Conservation (phyloP, 2,329 filamentous ascomycete genomes). For the Malbranchea zuffiana region DNA sequence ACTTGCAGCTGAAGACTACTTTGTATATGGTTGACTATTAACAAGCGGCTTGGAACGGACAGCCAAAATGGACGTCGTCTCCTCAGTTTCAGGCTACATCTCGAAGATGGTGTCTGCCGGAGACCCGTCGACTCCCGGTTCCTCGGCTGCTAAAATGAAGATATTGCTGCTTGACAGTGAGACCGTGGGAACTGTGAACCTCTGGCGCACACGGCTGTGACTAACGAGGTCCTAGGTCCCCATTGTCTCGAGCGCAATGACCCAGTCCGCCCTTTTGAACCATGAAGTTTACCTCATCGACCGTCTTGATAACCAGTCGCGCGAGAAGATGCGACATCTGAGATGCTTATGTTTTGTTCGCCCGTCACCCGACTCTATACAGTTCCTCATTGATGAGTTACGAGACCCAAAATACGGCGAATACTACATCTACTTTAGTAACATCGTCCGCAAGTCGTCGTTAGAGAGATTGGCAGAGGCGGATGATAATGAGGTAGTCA, state of each 20-base stretch:
- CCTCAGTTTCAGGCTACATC: slow-evolving; percentile 89
- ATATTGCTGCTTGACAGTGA: slow-evolving; percentile 87
- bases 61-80: slow-evolving; percentile 78
- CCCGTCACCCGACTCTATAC: slow-evolving; percentile 83
- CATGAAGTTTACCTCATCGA: slow-evolving; percentile 98
- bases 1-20: too few species aligned
- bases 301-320: slow-evolving; percentile 74
- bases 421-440: slow-evolving; percentile 95
- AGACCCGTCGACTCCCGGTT: slow-evolving; percentile 53
- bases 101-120: slow-evolving; percentile 86
- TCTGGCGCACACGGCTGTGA: slow-evolving; percentile 12
- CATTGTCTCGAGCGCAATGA: slow-evolving; percentile 89
- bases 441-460: slow-evolving; percentile 92
- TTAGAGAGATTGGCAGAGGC: slow-evolving; percentile 89
- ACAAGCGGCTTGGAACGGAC: too few species aligned
- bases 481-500: slow-evolving; percentile 94
- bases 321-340: slow-evolving; percentile 97
- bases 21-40: too few species aligned
- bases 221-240: slow-evolving; percentile 48
- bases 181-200: slow-evolving; percentile 52
- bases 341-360: slow-evolving; percentile 87
- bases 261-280: slow-evolving; percentile 85
- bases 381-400: slow-evolving; percentile 87
- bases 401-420: slow-evolving; percentile 95
- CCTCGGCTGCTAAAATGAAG: slow-evolving; percentile 88